Base-by-base conservation (phyloP, 768 basidiomycete genomes). In the Podaxis pistillaris region DNA sequence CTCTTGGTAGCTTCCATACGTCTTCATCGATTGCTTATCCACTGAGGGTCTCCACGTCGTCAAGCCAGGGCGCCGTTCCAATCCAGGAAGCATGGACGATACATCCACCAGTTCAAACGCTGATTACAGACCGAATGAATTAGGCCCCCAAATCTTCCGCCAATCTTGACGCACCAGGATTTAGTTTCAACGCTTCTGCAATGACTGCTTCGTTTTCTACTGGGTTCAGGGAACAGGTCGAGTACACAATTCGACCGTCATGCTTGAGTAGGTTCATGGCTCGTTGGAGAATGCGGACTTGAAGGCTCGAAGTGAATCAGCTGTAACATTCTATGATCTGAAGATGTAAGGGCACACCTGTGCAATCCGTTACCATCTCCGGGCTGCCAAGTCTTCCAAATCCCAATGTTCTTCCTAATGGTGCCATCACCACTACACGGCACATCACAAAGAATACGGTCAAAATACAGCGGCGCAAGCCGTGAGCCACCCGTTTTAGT, bases 341-440 rank as follows among this genome's bases (percentile, higher is more conserved):
- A 30, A 46, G 57, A 49, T 28, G 44, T 7, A 33, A 17, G 6
- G 12, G 65, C 67, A 15, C 44, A 95, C 94, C 83, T 76, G 71
- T 99, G 97, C 64, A 99, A 73, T 2, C 94, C 93, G 70, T 96
- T 95, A 9, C 91, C 96, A 72, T 96, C 93, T 72, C 86, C 85
- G 12, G 89, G 84, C 49, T 86, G 86, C 96, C 96, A 99, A 46
- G 82, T 81, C 71, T 90, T 91, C 97, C 97, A 99, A 44, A 99
- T 97, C 0, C 88, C 91, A 13, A 91, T 73, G 71, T 99, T 99
- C 81, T 99, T 99, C 65, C 97, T 78, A 61, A 98, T 74, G 0
- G 97, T 99, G 0, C 96, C 97, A 72, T 99, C 97, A 3, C 97
- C 97, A 68, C 93, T 95, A 71, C 97, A 99, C 8, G 97, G 97